Percentiles rank a stretch among this genome's conserved stretches.
phyloP scores from a whole-genome alignment of 1,284 basidiomycete genomes.

The Trametes pubescens region DNA sequence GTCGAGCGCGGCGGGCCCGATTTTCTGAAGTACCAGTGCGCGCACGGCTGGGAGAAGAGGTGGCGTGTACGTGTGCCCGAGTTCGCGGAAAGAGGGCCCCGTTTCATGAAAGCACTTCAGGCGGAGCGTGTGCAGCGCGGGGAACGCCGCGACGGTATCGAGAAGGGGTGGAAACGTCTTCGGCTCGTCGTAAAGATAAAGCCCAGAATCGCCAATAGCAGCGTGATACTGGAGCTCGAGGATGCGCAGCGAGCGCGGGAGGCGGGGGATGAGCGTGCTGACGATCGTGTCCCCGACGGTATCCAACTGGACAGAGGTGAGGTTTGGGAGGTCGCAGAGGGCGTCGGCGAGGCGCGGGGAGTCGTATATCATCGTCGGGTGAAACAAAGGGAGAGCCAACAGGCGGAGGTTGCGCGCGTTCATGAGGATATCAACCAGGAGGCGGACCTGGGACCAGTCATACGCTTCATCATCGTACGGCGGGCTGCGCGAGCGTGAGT shows the following conservation, averaged over 20 bases:
- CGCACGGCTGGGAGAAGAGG: neutral
- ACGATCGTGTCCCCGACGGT: neutral
- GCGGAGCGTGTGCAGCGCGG: neutral
- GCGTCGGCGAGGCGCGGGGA: neutral
- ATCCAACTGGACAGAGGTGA: neutral
- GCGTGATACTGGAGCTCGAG: neutral
- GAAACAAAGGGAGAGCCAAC: neutral
- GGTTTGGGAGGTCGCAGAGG: neutral
- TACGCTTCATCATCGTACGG: neutral
- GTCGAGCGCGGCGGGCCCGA: neutral
- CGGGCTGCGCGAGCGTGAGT: neutral
- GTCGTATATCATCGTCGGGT: neutral
- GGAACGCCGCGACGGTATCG: neutral
- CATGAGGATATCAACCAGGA: neutral
- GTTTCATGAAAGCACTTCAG: neutral
- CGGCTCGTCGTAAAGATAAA: neutral
- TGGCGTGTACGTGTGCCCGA: neutral
- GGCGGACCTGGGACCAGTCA: neutral
- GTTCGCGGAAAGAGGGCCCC: neutral
- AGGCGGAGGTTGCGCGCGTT: slow-evolving; percentile 1
- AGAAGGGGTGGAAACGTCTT: neutral
- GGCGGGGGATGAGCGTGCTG: neutral
- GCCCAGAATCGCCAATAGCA: too few relatives aligned
- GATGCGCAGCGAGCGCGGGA: neutral
- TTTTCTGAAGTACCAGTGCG: neutral